Evolutionary conservation across 164 flowering plant species (phyloP), one percentile per base, ranked within the genome.

Genomic region (Chimonanthus salicifolius): DNA sequence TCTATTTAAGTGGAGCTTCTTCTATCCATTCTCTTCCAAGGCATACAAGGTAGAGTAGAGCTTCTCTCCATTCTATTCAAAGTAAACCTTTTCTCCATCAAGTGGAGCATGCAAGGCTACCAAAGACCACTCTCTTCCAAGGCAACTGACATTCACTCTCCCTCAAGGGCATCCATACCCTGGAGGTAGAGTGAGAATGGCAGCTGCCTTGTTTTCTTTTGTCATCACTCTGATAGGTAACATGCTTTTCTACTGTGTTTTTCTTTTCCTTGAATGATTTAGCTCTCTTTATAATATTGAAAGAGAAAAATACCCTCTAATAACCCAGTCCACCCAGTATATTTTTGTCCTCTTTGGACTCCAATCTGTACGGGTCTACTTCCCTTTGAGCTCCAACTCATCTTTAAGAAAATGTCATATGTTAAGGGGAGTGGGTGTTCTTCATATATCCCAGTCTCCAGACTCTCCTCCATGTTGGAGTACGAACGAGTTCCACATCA

Each of bases 61-160:
- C 33, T 33, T 33, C 33, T 33, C 33, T 33, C 33, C 33, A 33
- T 33, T 33, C 33, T 33, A 33, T 33, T 33, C 2, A 1, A 33
- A 33, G 33, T 33, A 33, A 33, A 33, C 33, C 33, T 33, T 33
- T 33, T 33, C 33, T 33, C 33, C 33, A 33, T 33, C 33, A 33
- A 33, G 33, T 33, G 68, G 47, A 65, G 65, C 5, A 33, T n/a
- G 48, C 15, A 47, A 47, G 4, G 58, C 51, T 47, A 7, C n/a
- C 18, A 5, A 44, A 70, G 64, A 11, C 33, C 15, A 13, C 13
- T 45, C 43, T 70, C 72, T 43, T 49, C 48, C 72, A 70, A 58
- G 64, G 64, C 64, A 54, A 21, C 63, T 33, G 10, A 5, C 72
- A 70, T 70, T 33, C n/a, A 70, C 49, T 70, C 72, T 70, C 72